phyloP scores from a whole-genome alignment of 2,329 filamentous ascomycete species.

The Ciborinia camelliae region DNA sequence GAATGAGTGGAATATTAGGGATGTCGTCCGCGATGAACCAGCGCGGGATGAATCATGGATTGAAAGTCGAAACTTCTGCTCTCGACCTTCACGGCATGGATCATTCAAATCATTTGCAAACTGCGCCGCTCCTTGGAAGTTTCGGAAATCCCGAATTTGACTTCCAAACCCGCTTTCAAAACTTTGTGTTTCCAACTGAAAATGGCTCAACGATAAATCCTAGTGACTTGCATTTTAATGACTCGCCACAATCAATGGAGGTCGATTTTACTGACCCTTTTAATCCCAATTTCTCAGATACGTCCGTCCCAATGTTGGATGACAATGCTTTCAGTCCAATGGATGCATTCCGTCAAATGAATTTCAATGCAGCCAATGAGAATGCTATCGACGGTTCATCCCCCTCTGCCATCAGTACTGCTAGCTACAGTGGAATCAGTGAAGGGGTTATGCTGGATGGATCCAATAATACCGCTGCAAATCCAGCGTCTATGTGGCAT shows the following conservation, averaged over 20 bases:
- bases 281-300: conserved; percentile 53
- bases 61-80: conserved; percentile 79
- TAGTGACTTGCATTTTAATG: conserved; percentile 77
- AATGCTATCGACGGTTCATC: conserved; percentile 88
- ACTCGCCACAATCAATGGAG: conserved; percentile 65
- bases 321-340: conserved; percentile 83
- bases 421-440: conserved; percentile 86
- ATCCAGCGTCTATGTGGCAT: conserved; percentile 63
- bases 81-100: conserved; percentile 66
- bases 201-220: conserved; percentile 66
- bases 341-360: conserved; percentile 62
- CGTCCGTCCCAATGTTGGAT: conserved; percentile 62
- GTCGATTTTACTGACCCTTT: conserved; percentile 62
- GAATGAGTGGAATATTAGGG: conserved; percentile 39
- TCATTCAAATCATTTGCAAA: conserved; percentile 66
- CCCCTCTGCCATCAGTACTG: conserved; percentile 91
- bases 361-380: conserved; percentile 66
- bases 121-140: conserved; percentile 68
- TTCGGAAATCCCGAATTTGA: conserved; percentile 67
- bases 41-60: conserved; percentile 61
- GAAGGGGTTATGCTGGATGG: conserved; percentile 83
- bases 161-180: conserved; percentile 55
- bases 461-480: conserved; percentile 58
- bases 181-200: conserved; percentile 2
- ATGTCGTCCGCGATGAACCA: conserved; percentile 69